Evolutionary conservation across 768 basidiomycete species (phyloP), one percentile per base, ranked within the genome.

Genomic region (Bullera alba): DNA sequence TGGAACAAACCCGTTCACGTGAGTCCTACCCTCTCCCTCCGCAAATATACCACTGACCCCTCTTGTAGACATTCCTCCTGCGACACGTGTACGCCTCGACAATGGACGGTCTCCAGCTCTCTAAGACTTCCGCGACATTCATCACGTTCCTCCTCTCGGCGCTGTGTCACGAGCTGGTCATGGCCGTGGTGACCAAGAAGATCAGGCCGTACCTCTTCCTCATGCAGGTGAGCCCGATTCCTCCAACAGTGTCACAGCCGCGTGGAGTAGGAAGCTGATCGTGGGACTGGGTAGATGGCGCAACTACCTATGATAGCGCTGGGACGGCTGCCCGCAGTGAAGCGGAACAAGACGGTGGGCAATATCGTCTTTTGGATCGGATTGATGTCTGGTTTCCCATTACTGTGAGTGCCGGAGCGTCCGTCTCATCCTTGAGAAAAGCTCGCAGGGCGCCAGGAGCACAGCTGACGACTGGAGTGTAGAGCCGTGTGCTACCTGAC

Each of bases 1-100:
- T 97, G 95, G 93, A 97, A 97, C 75, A 90, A 87, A 36, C 93
- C 93, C 10, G 93, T 96, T 27, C 84, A 97, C 34, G 71, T 68
- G 35, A 45, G 68, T 60, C 5, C 42, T n/a, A 21, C 59, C 79
- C 79, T n/a, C 88, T 88, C 38, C 51, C 42, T 39, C 17, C 23
- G 25, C 4, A n/a, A 22, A 30, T 14, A 34, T 32, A 27, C 32
- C 38, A n/a, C 0, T 37, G 12, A 28, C 26, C 14, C 6, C 48
- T n/a, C 5, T 27, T 16, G 6, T 46, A 71, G 67, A 71, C 71
- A 15, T 73, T 74, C 79, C 80, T 99, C 32, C 79, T 97, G 16
- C 83, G 89, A 10, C 95, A 99, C 68, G 91, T 99, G 27, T 99
- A 99, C 61, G 84, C 90, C 2, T 85, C 90, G 8, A 82, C 87